Base-by-base conservation (phyloP, 2,329 filamentous ascomycete genomes). In the Phialophora expanda region DNA sequence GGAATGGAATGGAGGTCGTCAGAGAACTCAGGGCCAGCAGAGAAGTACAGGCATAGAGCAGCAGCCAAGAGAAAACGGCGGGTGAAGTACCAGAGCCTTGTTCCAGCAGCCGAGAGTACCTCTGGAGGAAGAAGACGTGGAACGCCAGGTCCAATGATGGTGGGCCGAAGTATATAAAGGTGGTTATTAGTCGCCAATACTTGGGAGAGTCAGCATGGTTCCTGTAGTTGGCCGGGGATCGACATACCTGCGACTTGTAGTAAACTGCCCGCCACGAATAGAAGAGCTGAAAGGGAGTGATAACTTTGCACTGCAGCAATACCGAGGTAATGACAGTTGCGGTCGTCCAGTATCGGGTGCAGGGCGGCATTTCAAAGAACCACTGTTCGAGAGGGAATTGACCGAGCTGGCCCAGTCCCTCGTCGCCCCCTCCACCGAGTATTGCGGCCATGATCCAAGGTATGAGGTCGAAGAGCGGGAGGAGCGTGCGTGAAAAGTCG, bases 291-390 rank as follows among this genome's bases (percentile, higher is more conserved):
- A 96, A 97, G 8, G 93, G 92, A 14, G 91, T 95, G 70, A 98
- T 83, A 77, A 98, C 89, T 74, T 96, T 89, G 80, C 93, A 98
- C 79, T 98, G 95, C 4, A 98, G 93, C 72, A 98, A 82, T 17
- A 93, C 88, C 72, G 93, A 96, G 11, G 90, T 95, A 65, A 92
- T 82, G 50, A 98, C 88, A 0, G 93, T 96, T 4, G 93, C 93
- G 26, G 92, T 93, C 24, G 95, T 98, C 95, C 95, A 99, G 89
- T 91, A 96, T 68, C 95, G 85, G 44, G 95, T 99, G 79, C 93
- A 96, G 28, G 95, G 88, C 3, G 95, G 95, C 90, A 97, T 97
- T 78, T 99, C 95, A 85, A 92, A 97, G 79, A 97, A 98, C 95
- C 95, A 99, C 72, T 94, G 90, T 79, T 98, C 95, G 7, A 99